Evolutionary conservation across 257 asterid species (phyloP), one percentile per base, ranked within the genome.

Genomic region (Cynanchum wilfordii): DNA sequence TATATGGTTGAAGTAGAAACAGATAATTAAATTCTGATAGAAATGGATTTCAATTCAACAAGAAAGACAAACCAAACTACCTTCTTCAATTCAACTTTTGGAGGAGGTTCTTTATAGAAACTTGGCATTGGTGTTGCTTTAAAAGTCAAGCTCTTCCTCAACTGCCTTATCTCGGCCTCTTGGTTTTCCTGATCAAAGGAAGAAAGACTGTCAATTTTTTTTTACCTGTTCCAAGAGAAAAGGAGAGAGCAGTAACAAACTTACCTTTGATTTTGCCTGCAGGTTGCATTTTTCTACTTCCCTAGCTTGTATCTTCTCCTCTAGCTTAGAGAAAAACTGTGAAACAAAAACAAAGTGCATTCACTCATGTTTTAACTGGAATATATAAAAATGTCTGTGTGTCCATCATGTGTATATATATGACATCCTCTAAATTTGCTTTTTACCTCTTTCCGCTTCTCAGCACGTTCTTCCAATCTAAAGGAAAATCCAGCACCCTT

Each of bases 81-180:
- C 97, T 93, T 90, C 83, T 86, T 89, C 55, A 93, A 87, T 79
- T 90, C 96, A 58, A 80, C 78, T 82, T 82, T 90, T 19, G 87
- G 90, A 81, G 89, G 97, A 47, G 97, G 97, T 75, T 88, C 95
- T 76, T 87, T 90, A 84, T 93, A 93, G 88, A 93, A 93, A 80
- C 82, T 86, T 22, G 98, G 97, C 96, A 93, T 85, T 6, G 98
- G 96, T 44, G 97, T 77, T 51, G 98, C 98, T 87, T 87, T 93
- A 76, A 93, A 93, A 27, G 87, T 81, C 84, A 93, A 79, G 77
- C 87, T 87, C 86, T 89, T 90, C 75, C 97, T 83, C 70, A 87
- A 82, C 75, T 86, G 88, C 90, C 86, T 93, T 57, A 90, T 89
- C 81, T 89, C 97, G 0, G 93, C 97, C 66, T 89, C 96, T 72